Evolutionary conservation across 495 filamentous ascomycete species (phyloP).

Genomic region (Pseudoneurospora amorphoporcata): DNA sequence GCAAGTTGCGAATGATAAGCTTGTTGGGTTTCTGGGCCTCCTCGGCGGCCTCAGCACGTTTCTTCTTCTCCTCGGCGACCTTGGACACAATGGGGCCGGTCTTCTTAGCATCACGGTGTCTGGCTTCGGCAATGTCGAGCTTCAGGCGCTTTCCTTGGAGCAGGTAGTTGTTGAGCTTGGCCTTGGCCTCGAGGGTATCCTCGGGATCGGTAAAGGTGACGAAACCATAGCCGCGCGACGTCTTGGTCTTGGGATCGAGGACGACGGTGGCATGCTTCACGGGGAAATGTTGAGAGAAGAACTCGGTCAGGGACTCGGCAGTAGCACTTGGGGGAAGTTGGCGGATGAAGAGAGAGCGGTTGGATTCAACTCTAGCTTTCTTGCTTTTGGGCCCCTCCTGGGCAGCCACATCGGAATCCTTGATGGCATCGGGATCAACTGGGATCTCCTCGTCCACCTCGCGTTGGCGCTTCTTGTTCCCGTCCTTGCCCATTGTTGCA

Average conservation of each 20-base stretch:
- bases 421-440: conserved; percentile 4
- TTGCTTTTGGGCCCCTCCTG: conserved; percentile 24
- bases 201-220: conserved; percentile 91
- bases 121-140: conserved; percentile 77
- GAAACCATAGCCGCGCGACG: conserved; percentile 88
- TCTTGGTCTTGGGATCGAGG: conserved; percentile 66
- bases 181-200: conserved; percentile 69
- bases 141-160: conserved; percentile 72
- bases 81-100: conserved; percentile 20
- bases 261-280: conserved; percentile 91
- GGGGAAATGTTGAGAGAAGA: conserved; percentile 89
- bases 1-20: conserved; percentile 89
- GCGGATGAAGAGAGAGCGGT: conserved; percentile 79
- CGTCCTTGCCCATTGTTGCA: conserved; percentile 24
- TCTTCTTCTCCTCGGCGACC: conserved; percentile 41
- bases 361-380: conserved; percentile 35
- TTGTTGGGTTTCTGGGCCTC: conserved; percentile 57
- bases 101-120: conserved; percentile 56
- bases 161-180: conserved; percentile 62
- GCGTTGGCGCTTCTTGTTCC: conserved; percentile 27
- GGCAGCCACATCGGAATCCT: conserved; percentile 2
- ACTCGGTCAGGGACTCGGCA: conserved; percentile 68
- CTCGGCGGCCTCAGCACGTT: conserved; percentile 42
- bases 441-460: conserved; percentile 8
- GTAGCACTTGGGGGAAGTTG: conserved; percentile 69